A percentile compares a stretch with the other conserved stretches of the same genome.
Conservation (phyloP, 2,329 filamentous ascomycete genomes). For the Neonectria hederae region DNA sequence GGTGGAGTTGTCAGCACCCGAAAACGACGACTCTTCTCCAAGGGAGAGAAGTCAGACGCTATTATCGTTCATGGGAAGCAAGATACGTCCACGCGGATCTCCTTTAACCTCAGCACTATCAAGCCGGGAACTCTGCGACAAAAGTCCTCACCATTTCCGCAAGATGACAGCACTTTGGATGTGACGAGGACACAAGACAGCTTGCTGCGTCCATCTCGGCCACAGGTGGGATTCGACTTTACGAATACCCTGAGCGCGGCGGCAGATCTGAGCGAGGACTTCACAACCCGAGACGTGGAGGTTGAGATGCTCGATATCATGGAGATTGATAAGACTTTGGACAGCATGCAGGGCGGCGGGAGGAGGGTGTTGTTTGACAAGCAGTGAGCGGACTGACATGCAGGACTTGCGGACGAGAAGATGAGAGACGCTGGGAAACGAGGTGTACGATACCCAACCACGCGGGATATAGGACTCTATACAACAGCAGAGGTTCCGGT, state of each 20-base stretch:
- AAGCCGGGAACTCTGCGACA: constrained; percentile 51
- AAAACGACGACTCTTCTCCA: constrained; percentile 49
- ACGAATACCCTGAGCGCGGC: constrained; percentile 61
- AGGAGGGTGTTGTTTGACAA: constrained; percentile 63
- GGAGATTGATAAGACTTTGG: constrained; percentile 70
- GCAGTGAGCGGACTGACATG: constrained; percentile 42
- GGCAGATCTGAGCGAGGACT: constrained; percentile 61
- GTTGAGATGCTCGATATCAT: constrained; percentile 72
- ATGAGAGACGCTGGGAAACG: constrained; percentile 31
- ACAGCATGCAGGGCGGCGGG: constrained; percentile 62
- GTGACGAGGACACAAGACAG: constrained; percentile 32
- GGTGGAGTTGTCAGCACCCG: constrained; percentile 50
- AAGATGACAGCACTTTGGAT: constrained; percentile 35
- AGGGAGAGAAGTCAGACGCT: constrained; percentile 57
- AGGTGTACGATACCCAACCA: constrained; percentile 53
- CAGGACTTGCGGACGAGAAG: constrained; percentile 33
- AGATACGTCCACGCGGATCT: constrained; percentile 49
- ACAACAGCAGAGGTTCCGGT: constrained; percentile 9
- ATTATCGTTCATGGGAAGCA: constrained; percentile 64
- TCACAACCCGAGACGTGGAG: constrained; percentile 64
- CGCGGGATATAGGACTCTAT: constrained; percentile 26
- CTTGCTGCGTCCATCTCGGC: constrained; percentile 42
- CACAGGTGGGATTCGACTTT: constrained; percentile 59
- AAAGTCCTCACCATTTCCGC: constrained; percentile 42
- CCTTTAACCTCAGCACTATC: constrained; percentile 61